Evolutionary conservation across 75 land plant species (phyloP), one percentile per base, ranked within the genome.

Genomic region (Isoetes taiwanensis): DNA sequence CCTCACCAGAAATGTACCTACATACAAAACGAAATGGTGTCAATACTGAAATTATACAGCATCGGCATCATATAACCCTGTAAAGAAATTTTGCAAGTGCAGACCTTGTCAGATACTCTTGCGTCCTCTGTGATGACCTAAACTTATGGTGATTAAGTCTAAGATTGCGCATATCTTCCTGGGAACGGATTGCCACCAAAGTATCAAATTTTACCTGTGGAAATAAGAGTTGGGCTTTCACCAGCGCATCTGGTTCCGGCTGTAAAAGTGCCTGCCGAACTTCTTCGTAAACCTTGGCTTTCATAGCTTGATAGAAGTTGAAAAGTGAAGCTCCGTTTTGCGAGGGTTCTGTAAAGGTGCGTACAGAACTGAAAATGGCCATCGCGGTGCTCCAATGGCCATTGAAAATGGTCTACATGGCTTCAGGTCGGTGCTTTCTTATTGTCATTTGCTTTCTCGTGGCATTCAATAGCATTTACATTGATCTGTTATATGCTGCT

Each of bases 1-100:
- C 75, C 9, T 61, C 72, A 30, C 75, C 75, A 20, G 35, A 23
- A 23, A 30, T 39, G 34, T 72, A 62, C 41, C 67, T 63, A 53
- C 29, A 25, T 2, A 21, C 42, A 39, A 10, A 57, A 28, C 34
- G 34, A 56, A 19, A 12, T 30, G 14, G 16, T 16, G 12, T 6
- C 37, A 12, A 12, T 19, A 28, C 17, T 1, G 33, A 37, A n/a
- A 28, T 1, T 11, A 8, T 28, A 19, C 20, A 5, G 19, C 19
- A 0, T 2, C 34, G 32, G 10, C 3, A n/a, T 10, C 16, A 2
- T 20, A 28, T 28, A 19, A 6, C 11, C 33, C 12, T 29, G 32
- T 23, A 2, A 50, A 1, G 21, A 16, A 50, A 0, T 16, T 0
- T 16, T 50, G 21, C 1, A 23, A 50, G 21, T 1, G 26, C 30